Conservation (phyloP, 2,329 filamentous ascomycete genomes). For the Penicillium sp. region DNA sequence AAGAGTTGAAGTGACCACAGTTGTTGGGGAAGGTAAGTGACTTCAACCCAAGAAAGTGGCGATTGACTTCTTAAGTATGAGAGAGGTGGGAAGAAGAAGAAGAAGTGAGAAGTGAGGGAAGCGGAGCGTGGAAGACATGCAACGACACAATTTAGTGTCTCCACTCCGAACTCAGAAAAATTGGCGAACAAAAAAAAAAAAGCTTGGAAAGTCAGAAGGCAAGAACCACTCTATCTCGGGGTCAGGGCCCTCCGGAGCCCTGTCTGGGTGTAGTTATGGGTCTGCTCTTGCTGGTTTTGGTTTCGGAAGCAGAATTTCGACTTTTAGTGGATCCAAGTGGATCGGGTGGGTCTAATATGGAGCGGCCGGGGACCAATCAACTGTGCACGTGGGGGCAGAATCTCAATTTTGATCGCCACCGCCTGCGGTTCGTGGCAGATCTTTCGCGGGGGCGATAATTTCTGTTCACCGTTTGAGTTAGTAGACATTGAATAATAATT, state of each 20-base stretch:
- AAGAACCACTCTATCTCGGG: not conserved
- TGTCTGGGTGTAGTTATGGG: not conserved
- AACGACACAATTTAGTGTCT: not conserved
- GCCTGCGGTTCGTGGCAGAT: constrained; percentile 4
- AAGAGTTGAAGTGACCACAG: constrained; percentile 1
- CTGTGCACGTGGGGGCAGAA: constrained; percentile 35
- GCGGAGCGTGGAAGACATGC: not conserved
- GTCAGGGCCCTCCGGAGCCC: not conserved
- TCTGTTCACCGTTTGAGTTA: not conserved
- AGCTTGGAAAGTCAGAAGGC: not conserved
- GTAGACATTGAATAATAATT: not conserved
- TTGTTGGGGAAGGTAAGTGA: not conserved
- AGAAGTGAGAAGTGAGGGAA: not conserved
- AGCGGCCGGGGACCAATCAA: constrained; percentile 28
- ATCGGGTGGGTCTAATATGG: constrained; percentile 3
- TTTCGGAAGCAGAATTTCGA: constrained; percentile 5
- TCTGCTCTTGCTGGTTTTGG: not conserved
- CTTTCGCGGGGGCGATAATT: constrained; percentile 4
- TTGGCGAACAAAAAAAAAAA: constrained; percentile 7
- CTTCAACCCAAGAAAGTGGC: not conserved
- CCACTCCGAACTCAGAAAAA: not conserved
- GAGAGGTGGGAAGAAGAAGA: not conserved
- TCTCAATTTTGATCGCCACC: constrained; percentile 11
- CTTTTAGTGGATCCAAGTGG: constrained; percentile 9
- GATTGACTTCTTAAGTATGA: not conserved